These are phyloP conservation scores for Fusarium sp. DNA, from an alignment of 2,329 filamentous ascomycete species.

Conservation along the genomic window DNA sequence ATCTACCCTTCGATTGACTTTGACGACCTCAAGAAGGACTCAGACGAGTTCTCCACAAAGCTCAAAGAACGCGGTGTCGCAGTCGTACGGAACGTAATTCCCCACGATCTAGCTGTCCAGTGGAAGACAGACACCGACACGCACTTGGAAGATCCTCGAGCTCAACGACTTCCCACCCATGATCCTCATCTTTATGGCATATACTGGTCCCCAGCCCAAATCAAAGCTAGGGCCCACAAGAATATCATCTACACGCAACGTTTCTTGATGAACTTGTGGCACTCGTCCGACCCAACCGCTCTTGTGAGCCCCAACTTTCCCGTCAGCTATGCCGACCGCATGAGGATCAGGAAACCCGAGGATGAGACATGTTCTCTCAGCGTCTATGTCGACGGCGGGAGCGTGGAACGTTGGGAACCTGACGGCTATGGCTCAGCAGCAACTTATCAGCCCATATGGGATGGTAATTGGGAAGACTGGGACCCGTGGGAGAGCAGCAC, in stretches of 20 bases:
- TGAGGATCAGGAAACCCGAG: constrained; percentile 63
- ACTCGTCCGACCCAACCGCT: constrained; percentile 53
- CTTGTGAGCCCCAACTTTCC: constrained; percentile 60
- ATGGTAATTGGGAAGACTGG: constrained; percentile 78
- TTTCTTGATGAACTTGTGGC: constrained; percentile 58
- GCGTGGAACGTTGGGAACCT: constrained; percentile 73
- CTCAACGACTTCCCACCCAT: constrained; percentile 48
- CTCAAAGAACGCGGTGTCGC: constrained; percentile 49
- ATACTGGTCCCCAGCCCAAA: constrained; percentile 56
- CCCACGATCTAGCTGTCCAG: constrained; percentile 43
- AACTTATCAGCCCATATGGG: constrained; percentile 74
- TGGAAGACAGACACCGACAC: constrained; percentile 63
- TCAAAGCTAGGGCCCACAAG: constrained; percentile 54
- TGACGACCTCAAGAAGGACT: constrained; percentile 49
- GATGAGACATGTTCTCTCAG: constrained; percentile 66
- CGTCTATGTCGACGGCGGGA: constrained; percentile 72
- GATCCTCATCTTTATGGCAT: constrained; percentile 52
- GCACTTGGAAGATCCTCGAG: constrained; percentile 63
- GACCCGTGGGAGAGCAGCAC: constrained; percentile 79
- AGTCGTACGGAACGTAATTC: constrained; percentile 49
- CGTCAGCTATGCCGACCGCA: constrained; percentile 69
- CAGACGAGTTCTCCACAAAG: constrained; percentile 43
- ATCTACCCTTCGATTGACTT: constrained; percentile 58
- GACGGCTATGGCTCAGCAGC: constrained; percentile 66
- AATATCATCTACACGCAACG: constrained; percentile 55